Evolutionary conservation across 2,329 filamentous ascomycete species (phyloP), one percentile per base, ranked within the genome.

Genomic region (Aotearoamyces nothofagi): DNA sequence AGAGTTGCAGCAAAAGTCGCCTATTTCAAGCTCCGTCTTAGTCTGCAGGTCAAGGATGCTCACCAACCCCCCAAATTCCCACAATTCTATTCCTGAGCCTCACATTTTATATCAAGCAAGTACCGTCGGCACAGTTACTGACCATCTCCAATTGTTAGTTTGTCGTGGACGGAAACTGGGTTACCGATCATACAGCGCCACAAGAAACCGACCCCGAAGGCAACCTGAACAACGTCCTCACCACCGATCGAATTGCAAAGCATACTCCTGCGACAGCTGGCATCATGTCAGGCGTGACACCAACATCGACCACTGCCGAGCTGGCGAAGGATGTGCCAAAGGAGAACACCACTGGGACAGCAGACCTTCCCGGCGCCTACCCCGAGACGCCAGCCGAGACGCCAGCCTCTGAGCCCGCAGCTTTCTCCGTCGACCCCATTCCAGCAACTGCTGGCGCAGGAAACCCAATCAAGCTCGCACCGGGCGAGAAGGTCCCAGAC

Each of bases 221-320:
- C 46, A 93, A 87, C 66, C 63, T 84, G 45, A 96, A 96, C 67
- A 96, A 96, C 70, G 73, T 94, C 39, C 68, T 98, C 33, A 68
- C 69, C 22, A 72, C 78, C 33, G 69, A 83, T 38, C 67, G 82
- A 48, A 78, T 93, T 30, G 42, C 53, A 35, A 53, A 52, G 41
- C 52, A 58, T 39, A 56, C 60, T 29, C 49, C 62, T 32, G 57
- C 64, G 28, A 48, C 51, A 33, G 41, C 47, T 33, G 55, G 56
- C 32, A 62, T 67, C 35, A 66, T 78, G 51, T 80, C 73, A 41
- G 75, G 73, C 28, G 76, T 70, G 34, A 66, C 70, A 19, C 77
- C 81, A 33, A 62, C 68, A 34, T 75, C 80, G 27, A 77, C 78
- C 24, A 86, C 80, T 31, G 73, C 75, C 41, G 64, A 61, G 23